phyloP scores from a whole-genome alignment of 2,329 filamentous ascomycete genomes.

The Neonectria punicea region DNA sequence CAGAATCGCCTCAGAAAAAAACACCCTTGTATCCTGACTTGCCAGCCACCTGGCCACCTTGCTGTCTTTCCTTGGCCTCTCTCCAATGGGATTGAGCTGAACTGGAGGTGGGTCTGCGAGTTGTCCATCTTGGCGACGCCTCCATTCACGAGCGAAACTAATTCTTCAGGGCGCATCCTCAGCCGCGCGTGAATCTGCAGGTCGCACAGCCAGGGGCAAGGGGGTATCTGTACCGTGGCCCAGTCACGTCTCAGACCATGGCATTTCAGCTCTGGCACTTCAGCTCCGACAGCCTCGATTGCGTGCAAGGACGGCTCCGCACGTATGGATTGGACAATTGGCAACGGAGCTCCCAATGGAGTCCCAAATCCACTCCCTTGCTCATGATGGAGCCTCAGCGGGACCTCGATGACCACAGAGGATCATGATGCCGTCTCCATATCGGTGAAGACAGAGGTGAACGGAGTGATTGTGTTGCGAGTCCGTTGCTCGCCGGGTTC shows the following conservation, averaged over 20 bases:
- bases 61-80: slow-evolving; percentile 1
- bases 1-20: slow-evolving; percentile 24
- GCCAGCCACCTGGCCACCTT: not conserved
- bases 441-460: slow-evolving; percentile 27
- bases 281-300: not conserved
- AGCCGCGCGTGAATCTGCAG: slow-evolving; percentile 20
- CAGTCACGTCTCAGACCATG: slow-evolving; percentile 2
- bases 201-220: slow-evolving; percentile 2
- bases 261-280: not conserved
- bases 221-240: not conserved
- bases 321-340: not conserved
- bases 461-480: slow-evolving; percentile 4
- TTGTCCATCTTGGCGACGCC: not conserved
- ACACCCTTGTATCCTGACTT: not conserved
- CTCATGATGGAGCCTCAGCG: slow-evolving; percentile 2
- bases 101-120: not conserved
- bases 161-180: slow-evolving; percentile 3
- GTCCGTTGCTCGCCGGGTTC: slow-evolving; percentile 18
- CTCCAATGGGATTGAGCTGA: slow-evolving; percentile 1
- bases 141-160: not conserved
- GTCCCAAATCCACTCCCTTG: not conserved
- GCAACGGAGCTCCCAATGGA: not conserved
- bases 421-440: not conserved
- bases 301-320: not conserved
- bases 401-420: not conserved